phyloP scores from a whole-genome alignment of 345 rosid genomes.

The Odontarrhena argentea region DNA sequence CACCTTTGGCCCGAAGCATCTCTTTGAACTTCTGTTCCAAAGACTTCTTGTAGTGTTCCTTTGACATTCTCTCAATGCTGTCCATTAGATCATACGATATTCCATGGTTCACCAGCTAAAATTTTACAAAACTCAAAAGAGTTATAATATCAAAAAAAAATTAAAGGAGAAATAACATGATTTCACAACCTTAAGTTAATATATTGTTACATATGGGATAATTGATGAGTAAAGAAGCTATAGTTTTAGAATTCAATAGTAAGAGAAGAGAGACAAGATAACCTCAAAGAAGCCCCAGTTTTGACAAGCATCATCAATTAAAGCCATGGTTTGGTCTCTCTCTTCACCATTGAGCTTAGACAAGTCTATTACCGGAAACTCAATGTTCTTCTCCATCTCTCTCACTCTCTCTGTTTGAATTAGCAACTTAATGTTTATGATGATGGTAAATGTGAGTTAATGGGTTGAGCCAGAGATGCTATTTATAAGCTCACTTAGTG shows the following conservation, averaged over 20 bases:
- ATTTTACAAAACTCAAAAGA: background rate
- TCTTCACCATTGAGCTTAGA: slow-evolving; percentile 63
- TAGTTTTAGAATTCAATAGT: too few species aligned
- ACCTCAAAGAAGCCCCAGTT: slow-evolving; percentile 95
- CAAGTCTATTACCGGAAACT: slow-evolving; percentile 66
- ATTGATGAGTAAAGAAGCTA: too few species aligned
- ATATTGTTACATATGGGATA: background rate
- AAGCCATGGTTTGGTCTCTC: slow-evolving; percentile 58
- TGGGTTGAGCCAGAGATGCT: slow-evolving; percentile 11
- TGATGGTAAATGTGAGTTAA: slow-evolving; percentile 33
- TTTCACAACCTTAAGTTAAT: background rate
- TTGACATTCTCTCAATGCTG: slow-evolving; percentile 64
- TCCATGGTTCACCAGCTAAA: slow-evolving; percentile 75
- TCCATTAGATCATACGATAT: slow-evolving; percentile 67
- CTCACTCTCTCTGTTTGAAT: slow-evolving; percentile 15
- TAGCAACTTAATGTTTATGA: background rate
- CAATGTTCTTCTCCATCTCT: slow-evolving; percentile 48
- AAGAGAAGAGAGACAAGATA: slow-evolving; percentile 5
- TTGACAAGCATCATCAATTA: slow-evolving; percentile 72
- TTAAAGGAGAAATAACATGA: background rate
- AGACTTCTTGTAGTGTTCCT: slow-evolving; percentile 63
- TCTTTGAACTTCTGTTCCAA: slow-evolving; percentile 73
- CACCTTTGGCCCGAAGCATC: slow-evolving; percentile 59
- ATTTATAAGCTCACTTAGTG: slow-evolving; percentile 56
- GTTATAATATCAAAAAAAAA: background rate